A percentile compares a stretch with the other conserved stretches of the same genome.
Evolutionary conservation across 257 asterid species (phyloP).

Genomic region (Rhazya stricta): DNA sequence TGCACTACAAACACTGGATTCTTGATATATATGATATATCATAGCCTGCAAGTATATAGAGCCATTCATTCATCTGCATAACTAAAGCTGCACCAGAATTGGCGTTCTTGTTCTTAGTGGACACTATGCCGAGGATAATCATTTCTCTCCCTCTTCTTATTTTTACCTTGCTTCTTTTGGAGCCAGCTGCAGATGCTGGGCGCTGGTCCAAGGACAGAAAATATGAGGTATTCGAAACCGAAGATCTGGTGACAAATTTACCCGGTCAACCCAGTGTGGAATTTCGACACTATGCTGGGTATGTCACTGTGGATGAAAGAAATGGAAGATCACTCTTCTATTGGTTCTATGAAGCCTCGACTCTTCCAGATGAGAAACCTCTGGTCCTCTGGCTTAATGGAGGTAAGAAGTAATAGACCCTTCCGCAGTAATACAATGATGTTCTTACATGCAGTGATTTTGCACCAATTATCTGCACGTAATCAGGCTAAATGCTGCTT

Average conservation of each 20-base stretch:
- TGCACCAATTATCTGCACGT: constrained; percentile 10
- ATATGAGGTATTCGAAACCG: constrained; percentile 15
- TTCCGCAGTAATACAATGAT: background rate
- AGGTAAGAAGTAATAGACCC: constrained; percentile 47
- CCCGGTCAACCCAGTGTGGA: constrained; percentile 71
- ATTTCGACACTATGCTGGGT: constrained; percentile 71
- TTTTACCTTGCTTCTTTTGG: constrained; percentile 20
- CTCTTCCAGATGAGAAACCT: constrained; percentile 58
- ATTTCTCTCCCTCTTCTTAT: constrained; percentile 33
- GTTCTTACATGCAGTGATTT: constrained; percentile 5
- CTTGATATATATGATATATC: constrained; percentile 16
- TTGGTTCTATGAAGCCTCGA: constrained; percentile 79
- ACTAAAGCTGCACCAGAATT: constrained; percentile 19
- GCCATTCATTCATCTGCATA: constrained; percentile 23
- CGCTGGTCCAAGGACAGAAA: constrained; percentile 33
- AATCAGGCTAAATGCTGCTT: background rate
- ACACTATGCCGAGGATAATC: constrained; percentile 27
- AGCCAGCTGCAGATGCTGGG: constrained; percentile 44
- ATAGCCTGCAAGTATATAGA: constrained; percentile 47
- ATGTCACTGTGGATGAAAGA: constrained; percentile 52
- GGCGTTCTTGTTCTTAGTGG: constrained; percentile 35
- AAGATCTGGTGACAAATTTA: constrained; percentile 61
- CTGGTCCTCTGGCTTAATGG: constrained; percentile 92
- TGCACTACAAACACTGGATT: too few relatives aligned
- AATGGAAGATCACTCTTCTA: constrained; percentile 76